Conservation (phyloP, 768 basidiomycete species). For the Pisolithus orientalis region DNA sequence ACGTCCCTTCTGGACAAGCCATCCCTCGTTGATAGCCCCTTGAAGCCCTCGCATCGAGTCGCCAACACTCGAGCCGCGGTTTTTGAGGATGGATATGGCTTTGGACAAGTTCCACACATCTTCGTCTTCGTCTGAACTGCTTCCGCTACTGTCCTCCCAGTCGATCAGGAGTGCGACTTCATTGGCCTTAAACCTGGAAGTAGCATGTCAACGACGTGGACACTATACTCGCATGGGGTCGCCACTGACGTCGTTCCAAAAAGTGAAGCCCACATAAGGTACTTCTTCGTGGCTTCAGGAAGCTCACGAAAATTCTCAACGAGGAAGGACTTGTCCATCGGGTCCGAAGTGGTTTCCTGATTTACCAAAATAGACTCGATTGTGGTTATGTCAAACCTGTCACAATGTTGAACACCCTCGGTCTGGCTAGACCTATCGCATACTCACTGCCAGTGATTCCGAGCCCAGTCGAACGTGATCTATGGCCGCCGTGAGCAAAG, state of each 20-base stretch:
- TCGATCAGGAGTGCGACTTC: constrained; percentile 72
- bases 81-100: constrained; percentile 40
- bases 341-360: constrained; percentile 47
- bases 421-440: neutral
- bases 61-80: constrained; percentile 30
- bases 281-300: constrained; percentile 58
- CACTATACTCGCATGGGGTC: neutral
- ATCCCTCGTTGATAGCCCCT: constrained; percentile 62
- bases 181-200: constrained; percentile 58
- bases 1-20: constrained; percentile 64
- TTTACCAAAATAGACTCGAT: constrained; percentile 51
- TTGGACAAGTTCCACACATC: constrained; percentile 50
- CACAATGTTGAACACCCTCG: neutral
- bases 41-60: constrained; percentile 66
- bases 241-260: constrained; percentile 61
- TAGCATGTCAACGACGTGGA: neutral
- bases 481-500: constrained; percentile 15
- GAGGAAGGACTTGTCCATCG: constrained; percentile 58
- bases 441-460: constrained; percentile 63
- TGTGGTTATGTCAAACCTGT: constrained; percentile 47
- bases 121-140: constrained; percentile 36
- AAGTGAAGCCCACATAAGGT: constrained; percentile 65
- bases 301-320: constrained; percentile 53
- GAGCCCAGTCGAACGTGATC: constrained; percentile 63
- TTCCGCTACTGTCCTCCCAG: constrained; percentile 56